Evolutionary conservation across 305 asterid genomes (phyloP), one percentile per base, ranked within the genome.

Genomic region (Nicotiana rustica): DNA sequence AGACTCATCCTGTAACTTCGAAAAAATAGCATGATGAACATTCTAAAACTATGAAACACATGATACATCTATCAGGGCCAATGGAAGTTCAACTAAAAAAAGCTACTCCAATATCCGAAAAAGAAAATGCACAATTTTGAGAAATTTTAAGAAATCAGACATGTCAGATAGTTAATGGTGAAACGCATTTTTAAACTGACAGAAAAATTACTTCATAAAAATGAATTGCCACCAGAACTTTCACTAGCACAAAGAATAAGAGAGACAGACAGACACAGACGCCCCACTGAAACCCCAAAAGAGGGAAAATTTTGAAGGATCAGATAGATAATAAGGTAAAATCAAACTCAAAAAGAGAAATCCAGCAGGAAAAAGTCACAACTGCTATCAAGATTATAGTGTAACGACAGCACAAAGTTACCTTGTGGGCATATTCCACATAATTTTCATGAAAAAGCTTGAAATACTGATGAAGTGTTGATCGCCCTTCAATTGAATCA

Each of bases 341-440:
- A 70, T 44, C 36, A 13, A 44, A 19, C 60, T 41, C 8, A 71
- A 71, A 70, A 19, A 6, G 79, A 73, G 65, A 25, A 10, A 8
- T 15, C 17, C 47, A 8, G 36, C 29, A 52, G 47, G 80, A 52
- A 73, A 73, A 75, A 25, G 80, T 8, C 64, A 15, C 47, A 52
- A 13, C 65, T 73, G 41, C 55, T 49, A 75, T 75, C 65, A 29
- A 18, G 55, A 29, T 55, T 52, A 25, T 73, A 52, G 38, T 6
- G 5, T 55, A 70, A 5, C 7, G 13, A 36, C 69, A 67, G 4
- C 41, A 67, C 47, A 41, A 78, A 17, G 82, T 76, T 90, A 96
- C 99, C 98, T 94, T 94, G 88, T 90, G 97, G 12, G 98, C 98
- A 82, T 96, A 96, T 90, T 96, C 98, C 86, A 96, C 92, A 77